A percentile compares a stretch with the other conserved stretches of the same genome.
Evolutionary conservation across 1,139 yeast species (phyloP).

Genomic region (Kodamaea anthophila): DNA sequence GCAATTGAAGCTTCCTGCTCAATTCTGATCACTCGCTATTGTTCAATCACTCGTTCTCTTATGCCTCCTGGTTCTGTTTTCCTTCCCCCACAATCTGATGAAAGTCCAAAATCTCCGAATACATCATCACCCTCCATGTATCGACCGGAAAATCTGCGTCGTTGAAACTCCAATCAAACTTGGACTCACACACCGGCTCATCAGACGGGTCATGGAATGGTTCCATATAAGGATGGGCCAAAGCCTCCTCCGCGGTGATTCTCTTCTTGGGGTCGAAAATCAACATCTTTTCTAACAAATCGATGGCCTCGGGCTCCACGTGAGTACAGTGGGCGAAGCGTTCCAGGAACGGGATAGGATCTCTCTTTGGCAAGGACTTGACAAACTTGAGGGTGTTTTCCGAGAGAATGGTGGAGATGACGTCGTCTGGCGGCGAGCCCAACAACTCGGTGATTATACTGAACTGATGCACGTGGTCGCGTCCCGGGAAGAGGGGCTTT

Average conservation of each 20-base stretch:
- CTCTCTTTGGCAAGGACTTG: conserved; percentile 86
- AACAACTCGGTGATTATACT: conserved; percentile 91
- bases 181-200: conserved; percentile 90
- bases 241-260: conserved; percentile 85
- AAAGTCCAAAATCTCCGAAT: conserved; percentile 91
- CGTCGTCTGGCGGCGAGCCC: conserved; percentile 96
- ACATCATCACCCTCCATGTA: conserved; percentile 99
- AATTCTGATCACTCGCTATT: too few species aligned
- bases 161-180: conserved; percentile 97
- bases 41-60: too few species aligned
- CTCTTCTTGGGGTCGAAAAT: conserved; percentile 93
- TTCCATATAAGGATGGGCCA: conserved; percentile 85
- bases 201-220: conserved; percentile 99
- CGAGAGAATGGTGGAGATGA: conserved; percentile 90
- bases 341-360: conserved; percentile 80
- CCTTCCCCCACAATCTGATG: conserved; percentile 71
- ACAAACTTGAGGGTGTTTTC: conserved; percentile 94
- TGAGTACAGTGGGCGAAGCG: conserved; percentile 63
- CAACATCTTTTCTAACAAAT: conserved; percentile 80
- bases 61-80: too few species aligned
- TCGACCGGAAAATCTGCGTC: conserved; percentile 97
- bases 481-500: conserved; percentile 97
- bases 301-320: conserved; percentile 90
- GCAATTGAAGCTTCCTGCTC: too few species aligned
- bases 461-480: conserved; percentile 97